Base-by-base conservation (phyloP, 164 flowering plant species). In the Magnolia officinalis region DNA sequence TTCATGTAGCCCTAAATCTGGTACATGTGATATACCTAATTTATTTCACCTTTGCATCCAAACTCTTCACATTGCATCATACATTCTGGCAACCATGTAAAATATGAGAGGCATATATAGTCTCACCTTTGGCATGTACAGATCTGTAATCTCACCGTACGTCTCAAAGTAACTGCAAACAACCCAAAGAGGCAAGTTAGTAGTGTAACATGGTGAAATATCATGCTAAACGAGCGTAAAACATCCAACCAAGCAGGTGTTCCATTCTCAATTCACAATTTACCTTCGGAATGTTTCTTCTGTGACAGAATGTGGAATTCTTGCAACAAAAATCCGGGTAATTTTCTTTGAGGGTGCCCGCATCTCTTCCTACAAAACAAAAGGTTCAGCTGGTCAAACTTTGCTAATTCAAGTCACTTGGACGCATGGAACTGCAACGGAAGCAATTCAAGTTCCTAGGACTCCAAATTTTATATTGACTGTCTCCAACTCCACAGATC, bases 91-190 rank as follows among this genome's bases (percentile, higher is more conserved):
- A 55, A 16, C 18, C 61, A 59, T 31, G 26, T 26, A 69, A 72
- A 23, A 76, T 63, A 4, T 29, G 49, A 64, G 49, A 61, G 21
- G 61, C 18, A 49, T 4, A 55, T 21, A 31, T n/a, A 55, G 74
- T 63, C 73, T 79, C 73, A 96, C 99, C 96, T 96, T 96, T 70
- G 99, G 99, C 98, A 96, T 94, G 87, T 94, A 96, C 23, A 96
- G 76, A 83, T 96, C 99, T 58, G 92, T 91, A 75, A 96, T 94
- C 52, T 94, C 98, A 2, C 99, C 98, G 82, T 90, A 96, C 67
- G 82, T 86, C 89, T 96, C 99, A 81, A 96, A 96, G 85, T 96
- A 89, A 80, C 99, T 96, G 95, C 76, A 77, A 65, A 75, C 50
- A 73, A 67, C 8, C 21, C 14, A 64, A 20, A 64, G 19, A 64